Conservation (phyloP, 257 asterid species). For the Ajuga chamaepitys region DNA sequence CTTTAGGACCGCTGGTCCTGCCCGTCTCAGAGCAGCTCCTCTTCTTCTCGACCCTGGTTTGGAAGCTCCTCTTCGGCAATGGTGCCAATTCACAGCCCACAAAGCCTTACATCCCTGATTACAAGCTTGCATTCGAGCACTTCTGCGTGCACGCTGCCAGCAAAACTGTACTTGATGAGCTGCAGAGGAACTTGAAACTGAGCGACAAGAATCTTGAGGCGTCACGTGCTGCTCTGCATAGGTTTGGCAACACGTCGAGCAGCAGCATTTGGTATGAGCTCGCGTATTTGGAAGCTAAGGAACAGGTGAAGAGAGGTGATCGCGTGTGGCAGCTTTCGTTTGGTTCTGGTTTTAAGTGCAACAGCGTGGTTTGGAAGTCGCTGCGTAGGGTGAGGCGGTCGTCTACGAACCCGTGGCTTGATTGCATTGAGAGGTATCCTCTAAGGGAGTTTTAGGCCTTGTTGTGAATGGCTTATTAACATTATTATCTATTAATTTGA, state of each 20-base stretch:
- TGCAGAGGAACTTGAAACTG: slow-evolving; percentile 78
- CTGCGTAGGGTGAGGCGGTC: slow-evolving; percentile 35
- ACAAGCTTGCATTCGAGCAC: slow-evolving; percentile 94
- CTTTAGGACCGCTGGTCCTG: slow-evolving; percentile 69
- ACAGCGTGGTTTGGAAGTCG: slow-evolving; percentile 84
- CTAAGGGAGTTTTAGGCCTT: slow-evolving; percentile 13
- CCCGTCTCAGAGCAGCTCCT: slow-evolving; percentile 63
- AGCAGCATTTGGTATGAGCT: slow-evolving; percentile 95
- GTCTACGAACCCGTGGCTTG: slow-evolving; percentile 63
- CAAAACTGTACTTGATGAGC: slow-evolving; percentile 78
- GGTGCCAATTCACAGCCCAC: slow-evolving; percentile 19
- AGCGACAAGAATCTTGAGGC: slow-evolving; percentile 74
- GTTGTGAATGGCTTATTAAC: neutral
- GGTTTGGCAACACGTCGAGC: slow-evolving; percentile 94
- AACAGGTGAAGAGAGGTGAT: slow-evolving; percentile 51
- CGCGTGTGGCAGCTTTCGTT: slow-evolving; percentile 89
- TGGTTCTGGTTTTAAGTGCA: slow-evolving; percentile 97
- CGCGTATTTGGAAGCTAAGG: slow-evolving; percentile 89
- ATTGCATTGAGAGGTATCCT: slow-evolving; percentile 55
- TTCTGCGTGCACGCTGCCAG: slow-evolving; percentile 90
- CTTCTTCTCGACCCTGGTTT: slow-evolving; percentile 59
- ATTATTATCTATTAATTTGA: neutral
- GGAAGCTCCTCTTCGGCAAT: slow-evolving; percentile 42
- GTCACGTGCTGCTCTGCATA: slow-evolving; percentile 59
- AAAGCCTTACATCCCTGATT: slow-evolving; percentile 90